Conservation (phyloP, 441 rosid species). For the Gossypium laxum region DNA sequence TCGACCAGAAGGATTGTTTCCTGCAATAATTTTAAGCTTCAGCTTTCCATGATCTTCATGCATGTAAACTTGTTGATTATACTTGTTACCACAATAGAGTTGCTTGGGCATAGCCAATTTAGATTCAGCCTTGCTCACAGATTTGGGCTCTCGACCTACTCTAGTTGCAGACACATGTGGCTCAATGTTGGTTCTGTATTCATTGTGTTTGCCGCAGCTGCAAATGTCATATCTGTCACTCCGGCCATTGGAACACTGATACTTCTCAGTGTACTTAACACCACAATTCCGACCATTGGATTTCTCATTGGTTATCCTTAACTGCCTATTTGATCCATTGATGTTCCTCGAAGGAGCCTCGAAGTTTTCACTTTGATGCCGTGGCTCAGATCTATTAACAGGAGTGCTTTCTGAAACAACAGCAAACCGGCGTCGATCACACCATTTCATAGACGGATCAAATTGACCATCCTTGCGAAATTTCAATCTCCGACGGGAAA, state of each 20-base stretch:
- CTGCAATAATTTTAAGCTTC: slow-evolving; percentile 35
- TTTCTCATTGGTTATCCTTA: slow-evolving; percentile 40
- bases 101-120: slow-evolving; percentile 46
- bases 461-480: slow-evolving; percentile 43
- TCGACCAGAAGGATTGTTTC: slow-evolving; percentile 30
- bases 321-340: slow-evolving; percentile 42
- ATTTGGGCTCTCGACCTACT: slow-evolving; percentile 41
- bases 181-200: slow-evolving; percentile 52
- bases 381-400: slow-evolving; percentile 43
- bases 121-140: slow-evolving; percentile 40
- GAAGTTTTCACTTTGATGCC: slow-evolving; percentile 43
- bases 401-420: slow-evolving; percentile 42
- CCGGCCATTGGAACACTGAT: slow-evolving; percentile 37
- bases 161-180: slow-evolving; percentile 41
- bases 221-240: slow-evolving; percentile 55
- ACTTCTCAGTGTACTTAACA: slow-evolving; percentile 49
- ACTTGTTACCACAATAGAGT: slow-evolving; percentile 48
- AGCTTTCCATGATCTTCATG: slow-evolving; percentile 50
- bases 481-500: slow-evolving; percentile 46
- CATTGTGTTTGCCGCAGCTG: slow-evolving; percentile 51
- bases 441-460: slow-evolving; percentile 50
- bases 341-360: slow-evolving; percentile 47
- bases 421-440: slow-evolving; percentile 43
- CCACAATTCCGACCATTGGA: slow-evolving; percentile 39
- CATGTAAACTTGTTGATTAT: slow-evolving; percentile 36